Evolutionary conservation across 352 stramenopile genomes (phyloP).

Genomic region (Pythium vanterpoolii): DNA sequence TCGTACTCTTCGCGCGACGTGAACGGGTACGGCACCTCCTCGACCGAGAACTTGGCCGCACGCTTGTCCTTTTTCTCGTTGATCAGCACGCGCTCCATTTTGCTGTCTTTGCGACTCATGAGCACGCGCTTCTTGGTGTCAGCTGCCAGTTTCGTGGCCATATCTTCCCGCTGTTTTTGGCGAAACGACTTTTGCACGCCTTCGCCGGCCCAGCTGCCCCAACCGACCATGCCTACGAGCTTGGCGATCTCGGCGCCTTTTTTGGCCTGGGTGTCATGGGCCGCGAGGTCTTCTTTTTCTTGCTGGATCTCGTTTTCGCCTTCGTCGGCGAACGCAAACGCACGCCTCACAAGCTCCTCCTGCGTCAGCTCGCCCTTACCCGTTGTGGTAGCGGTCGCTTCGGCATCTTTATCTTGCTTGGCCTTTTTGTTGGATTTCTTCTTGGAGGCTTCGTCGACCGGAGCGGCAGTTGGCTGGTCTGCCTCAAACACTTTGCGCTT

Average conservation of each 20-base stretch:
- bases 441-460: conserved; percentile 18
- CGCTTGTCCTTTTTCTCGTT: conserved; percentile 91
- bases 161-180: conserved; percentile 81
- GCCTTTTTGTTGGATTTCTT: conserved; percentile 39
- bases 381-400: conserved; percentile 24
- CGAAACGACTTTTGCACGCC: conserved; percentile 72
- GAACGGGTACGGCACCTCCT: conserved; percentile 97
- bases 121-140: conserved; percentile 74
- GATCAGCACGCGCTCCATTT: conserved; percentile 70
- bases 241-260: conserved; percentile 76
- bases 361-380: conserved; percentile 44
- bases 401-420: too few relatives aligned
- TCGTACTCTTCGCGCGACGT: conserved; percentile 97
- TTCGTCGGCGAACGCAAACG: conserved; percentile 93
- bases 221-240: conserved; percentile 84
- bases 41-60: conserved; percentile 73
- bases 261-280: conserved; percentile 63
- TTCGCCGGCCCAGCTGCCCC: conserved; percentile 89
- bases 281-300: conserved; percentile 87
- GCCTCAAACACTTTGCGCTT: conserved; percentile 37
- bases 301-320: conserved; percentile 93
- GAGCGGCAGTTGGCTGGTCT: conserved; percentile 9
- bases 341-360: conserved; percentile 92
- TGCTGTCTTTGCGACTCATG: conserved; percentile 64
- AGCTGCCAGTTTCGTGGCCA: conserved; percentile 64